Evolutionary conservation across 2,329 filamentous ascomycete genomes (phyloP).

Genomic region (Apiospora arundinis): DNA sequence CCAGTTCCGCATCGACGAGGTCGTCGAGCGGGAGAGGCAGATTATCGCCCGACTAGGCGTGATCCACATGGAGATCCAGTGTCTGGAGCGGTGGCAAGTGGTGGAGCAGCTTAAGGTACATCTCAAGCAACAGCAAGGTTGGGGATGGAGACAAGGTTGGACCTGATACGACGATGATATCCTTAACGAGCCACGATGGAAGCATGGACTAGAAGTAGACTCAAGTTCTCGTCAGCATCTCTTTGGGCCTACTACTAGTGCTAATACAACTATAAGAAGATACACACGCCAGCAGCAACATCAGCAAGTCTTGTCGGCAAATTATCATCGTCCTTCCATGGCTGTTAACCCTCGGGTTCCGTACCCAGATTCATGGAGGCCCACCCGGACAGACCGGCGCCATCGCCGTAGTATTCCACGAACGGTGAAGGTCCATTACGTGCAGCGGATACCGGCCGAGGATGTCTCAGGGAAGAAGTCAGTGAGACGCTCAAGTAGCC

Average conservation of each 20-base stretch:
- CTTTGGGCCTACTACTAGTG: background rate
- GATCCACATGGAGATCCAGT: slow-evolving; percentile 55
- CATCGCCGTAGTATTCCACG: background rate
- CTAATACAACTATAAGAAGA: background rate
- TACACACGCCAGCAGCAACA: background rate
- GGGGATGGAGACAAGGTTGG: background rate
- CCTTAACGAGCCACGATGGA: background rate
- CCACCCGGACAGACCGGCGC: background rate
- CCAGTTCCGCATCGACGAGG: slow-evolving; percentile 50
- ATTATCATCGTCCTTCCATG: background rate
- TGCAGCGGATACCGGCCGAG: background rate
- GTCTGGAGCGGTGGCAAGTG: slow-evolving; percentile 47
- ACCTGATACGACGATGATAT: background rate
- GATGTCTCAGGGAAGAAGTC: background rate
- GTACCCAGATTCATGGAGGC: background rate
- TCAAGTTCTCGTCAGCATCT: background rate
- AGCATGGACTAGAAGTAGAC: too few relatives aligned
- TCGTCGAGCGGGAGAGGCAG: slow-evolving; percentile 52
- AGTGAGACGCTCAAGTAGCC: background rate
- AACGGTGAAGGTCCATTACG: background rate
- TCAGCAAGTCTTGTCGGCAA: background rate
- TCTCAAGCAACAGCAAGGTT: slow-evolving; percentile 14
- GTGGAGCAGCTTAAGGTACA: slow-evolving; percentile 33
- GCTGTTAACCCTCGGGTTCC: background rate
- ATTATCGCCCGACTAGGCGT: slow-evolving; percentile 56